Percentiles rank a stretch among this genome's conserved stretches.
These are phyloP conservation scores for Thalassiosira sp. DNA, from an alignment of 352 stramenopile species.

Conservation along the genomic window DNA sequence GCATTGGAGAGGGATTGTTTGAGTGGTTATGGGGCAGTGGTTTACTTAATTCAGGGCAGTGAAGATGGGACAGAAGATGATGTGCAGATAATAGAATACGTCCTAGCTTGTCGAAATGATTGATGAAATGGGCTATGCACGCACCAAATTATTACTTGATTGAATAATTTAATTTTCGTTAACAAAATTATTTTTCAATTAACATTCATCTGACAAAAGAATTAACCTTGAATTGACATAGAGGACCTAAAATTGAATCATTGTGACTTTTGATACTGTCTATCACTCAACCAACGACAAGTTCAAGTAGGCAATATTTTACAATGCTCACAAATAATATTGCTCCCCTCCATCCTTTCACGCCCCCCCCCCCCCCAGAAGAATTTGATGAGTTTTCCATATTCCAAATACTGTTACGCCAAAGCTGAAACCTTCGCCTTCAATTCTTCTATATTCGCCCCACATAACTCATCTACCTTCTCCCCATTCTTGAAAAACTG, in stretches of 20 bases:
- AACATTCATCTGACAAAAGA: too few relatives aligned
- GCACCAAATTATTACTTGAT: not conserved
- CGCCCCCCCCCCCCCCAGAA: not conserved
- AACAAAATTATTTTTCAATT: not conserved
- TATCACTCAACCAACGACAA: not conserved
- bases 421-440: conserved; percentile 37
- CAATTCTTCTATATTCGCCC: conserved; percentile 68
- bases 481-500: conserved; percentile 90
- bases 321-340: not conserved
- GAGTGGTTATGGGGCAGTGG: conserved; percentile 76
- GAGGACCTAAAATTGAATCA: not conserved
- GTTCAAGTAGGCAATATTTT: not conserved
- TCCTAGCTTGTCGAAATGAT: conserved; percentile 74
- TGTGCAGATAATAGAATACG: conserved; percentile 70
- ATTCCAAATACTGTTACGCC: conserved; percentile 13
- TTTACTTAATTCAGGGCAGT: conserved; percentile 71
- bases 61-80: conserved; percentile 32
- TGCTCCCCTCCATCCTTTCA: not conserved
- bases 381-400: not conserved
- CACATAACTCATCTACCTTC: conserved; percentile 89
- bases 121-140: conserved; percentile 24
- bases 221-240: not conserved
- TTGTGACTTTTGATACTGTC: too few relatives aligned
- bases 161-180: not conserved
- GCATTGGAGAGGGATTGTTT: conserved; percentile 81